Base-by-base conservation (phyloP, 1,284 basidiomycete species). In the Heterobasidion parviporum region DNA sequence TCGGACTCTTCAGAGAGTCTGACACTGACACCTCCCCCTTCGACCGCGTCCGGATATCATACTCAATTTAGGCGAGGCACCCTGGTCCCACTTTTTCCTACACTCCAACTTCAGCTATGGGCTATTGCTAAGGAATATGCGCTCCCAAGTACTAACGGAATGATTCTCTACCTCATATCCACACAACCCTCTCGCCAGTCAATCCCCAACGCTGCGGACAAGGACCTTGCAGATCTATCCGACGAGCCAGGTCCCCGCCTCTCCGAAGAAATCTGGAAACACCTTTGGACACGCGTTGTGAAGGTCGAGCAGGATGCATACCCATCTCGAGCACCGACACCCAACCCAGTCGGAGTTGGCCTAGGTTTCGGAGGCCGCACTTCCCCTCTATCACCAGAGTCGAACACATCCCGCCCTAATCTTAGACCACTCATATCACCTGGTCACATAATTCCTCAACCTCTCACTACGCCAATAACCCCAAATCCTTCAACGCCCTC, bases 81-180 rank as follows among this genome's bases (percentile, higher is more conserved):
- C 18, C 76, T 92, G 15, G 81, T 92, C 6, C 83, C 89, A 2
- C 74, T 92, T 0, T 79, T 89, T 63, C 73, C 87, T 9, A 86
- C 81, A 0, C 71, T 92, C 4, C 83, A 87, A 56, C 76, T 82
- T 2, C 89, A 92, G 64, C 72, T 92, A 6, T 72, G 74, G 46
- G 86, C 87, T n/a, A 91, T 92, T 54, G 87, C 91, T n/a, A 84
- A 84, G 66, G 91, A 94, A 69, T 94, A 92, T 66, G 87, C 87
- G 8, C 74, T 94, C 12, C 91, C 91, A 1, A 91, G 87, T 62
- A 87, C 87, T 0, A 70, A 80, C 14, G 91, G 92, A 14, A 72
- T 94, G 54, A 73, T 91, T 47, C 74, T 94, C 3, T 94, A 91
- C 66, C 80, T 94, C 48, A 75, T 89, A 49, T 74, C 76, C 20